Conservation (phyloP, 805 yeast genomes). For the Metschnikowia arizonensis region DNA sequence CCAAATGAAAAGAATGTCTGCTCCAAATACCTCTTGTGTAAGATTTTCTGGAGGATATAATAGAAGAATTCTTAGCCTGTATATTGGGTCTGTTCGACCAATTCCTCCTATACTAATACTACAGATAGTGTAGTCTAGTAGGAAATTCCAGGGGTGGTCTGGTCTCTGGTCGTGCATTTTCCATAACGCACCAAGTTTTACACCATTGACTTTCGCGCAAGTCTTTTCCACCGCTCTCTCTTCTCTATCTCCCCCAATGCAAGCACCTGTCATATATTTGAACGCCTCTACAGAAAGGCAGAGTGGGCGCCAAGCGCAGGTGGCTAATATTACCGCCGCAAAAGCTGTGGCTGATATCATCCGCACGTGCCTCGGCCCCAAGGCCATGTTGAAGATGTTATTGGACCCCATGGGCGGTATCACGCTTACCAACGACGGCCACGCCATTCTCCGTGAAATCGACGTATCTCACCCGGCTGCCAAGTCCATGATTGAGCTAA, state of each 20-base stretch:
- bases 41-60: no score
- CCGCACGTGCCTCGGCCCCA: slow-evolving; percentile 97
- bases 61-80: no score
- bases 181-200: background rate
- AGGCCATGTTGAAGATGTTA: slow-evolving; percentile 97
- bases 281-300: slow-evolving; percentile 89
- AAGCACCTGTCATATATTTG: slow-evolving; percentile 46
- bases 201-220: background rate
- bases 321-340: slow-evolving; percentile 97
- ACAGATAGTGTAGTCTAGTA: no score
- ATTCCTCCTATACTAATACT: no score
- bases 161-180: background rate
- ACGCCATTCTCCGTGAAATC: slow-evolving; percentile 94
- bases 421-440: slow-evolving; percentile 96
- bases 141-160: no score
- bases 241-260: slow-evolving; percentile 26
- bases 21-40: no score
- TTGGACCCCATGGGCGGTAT: slow-evolving; percentile 97
- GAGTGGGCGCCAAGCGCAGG: slow-evolving; percentile 95
- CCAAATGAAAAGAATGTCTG: no score
- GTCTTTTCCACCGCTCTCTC: slow-evolving; percentile 2
- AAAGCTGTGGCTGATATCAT: slow-evolving; percentile 97
- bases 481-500: slow-evolving; percentile 93
- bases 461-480: slow-evolving; percentile 99
- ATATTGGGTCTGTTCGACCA: no score